Evolutionary conservation across 345 rosid species (phyloP), one percentile per base, ranked within the genome.

Genomic region (Eucalyptus shirleyi): DNA sequence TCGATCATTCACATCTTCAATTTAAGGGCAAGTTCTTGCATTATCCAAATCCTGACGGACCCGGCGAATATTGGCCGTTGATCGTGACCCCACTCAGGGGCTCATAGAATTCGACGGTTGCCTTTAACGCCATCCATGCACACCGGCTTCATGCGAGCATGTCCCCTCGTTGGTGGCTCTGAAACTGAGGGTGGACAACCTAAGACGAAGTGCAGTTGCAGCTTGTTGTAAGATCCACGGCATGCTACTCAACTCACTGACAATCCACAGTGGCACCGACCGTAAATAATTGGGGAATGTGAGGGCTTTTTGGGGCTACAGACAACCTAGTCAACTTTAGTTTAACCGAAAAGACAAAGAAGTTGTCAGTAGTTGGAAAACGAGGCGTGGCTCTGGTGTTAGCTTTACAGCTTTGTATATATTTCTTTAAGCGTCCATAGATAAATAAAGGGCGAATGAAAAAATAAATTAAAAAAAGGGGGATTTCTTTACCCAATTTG

Each of bases 321-420:
- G 87, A 34, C 62, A 85, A 80, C 83, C 55, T 89, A 86, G 96
- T 94, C 95, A 95, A 93, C 92, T 90, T 90, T 89, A 47, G 91
- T 90, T 92, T 86, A 91, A 88, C 92, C 67, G 77, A 92, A 91
- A 93, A 93, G 94, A 92, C 94, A 93, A 93, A 90, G 92, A 91
- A 92, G 91, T 90, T 95, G 97, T 94, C 95, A 94, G 96, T 94
- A 67, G 94, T 92, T 94, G 95, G 93, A 90, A 92, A 92, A 91
- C 86, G 91, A 91, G 60, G 92, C 94, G 93, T 94, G 93, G 89
- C 91, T 91, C 92, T 85, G 92, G 94, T 89, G 90, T 92, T 92
- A 87, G 90, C 97, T 97, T 97, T 95, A 93, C 98, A 94, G 95
- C 95, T 89, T 89, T 92, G 51, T 44, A 45, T 86, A 86, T 77